Base-by-base conservation (phyloP, 2,329 filamentous ascomycete species). In the Fusarium agapanthi region DNA sequence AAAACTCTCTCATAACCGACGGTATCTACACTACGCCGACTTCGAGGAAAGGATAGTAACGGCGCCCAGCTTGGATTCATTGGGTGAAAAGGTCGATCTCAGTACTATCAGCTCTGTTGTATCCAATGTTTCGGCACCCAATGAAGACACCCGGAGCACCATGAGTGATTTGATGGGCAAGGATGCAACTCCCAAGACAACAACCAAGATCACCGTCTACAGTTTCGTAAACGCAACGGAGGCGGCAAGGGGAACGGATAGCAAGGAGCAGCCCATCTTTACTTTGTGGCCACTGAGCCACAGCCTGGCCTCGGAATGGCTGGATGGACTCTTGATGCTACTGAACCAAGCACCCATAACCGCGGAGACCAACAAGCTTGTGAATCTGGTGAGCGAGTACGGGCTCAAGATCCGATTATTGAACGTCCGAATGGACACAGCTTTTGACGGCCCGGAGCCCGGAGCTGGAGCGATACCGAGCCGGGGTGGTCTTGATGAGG, bases 271-370 rank as follows among this genome's bases (percentile, higher is more conserved):
- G 56, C 87, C 93, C 2, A 88, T 98, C 28, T 86, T 99, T 60
- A 93, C 92, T n/a, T 87, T 99, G 58, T 91, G 94, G 80, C 95
- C 95, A 11, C 85, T 90, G 66, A 93, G 90, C 65, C 92, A 96
- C 79, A 93, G 90, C 72, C 85, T 96, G 53, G 96, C 96, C 15
- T 97, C 95, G 2, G 96, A 99, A 83, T 99, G 96, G 96, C 87
- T 99, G 10, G 96, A 99, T 80, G 96, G 96, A 2, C 84, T 99
- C 72, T 87, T 98, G 63, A 97, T 99, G 95, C 86, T 99, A 61
- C 87, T 99, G 30, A 95, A 97, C 79, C 96, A 99, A 82, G 90
- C 95, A 66, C 96, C 96, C 26, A 98, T 99, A 79, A 99, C 96
- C n/a, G 90, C 95, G 6, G 95, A 98, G 83, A 98, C 96, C 40